phyloP scores from a whole-genome alignment of 2,329 filamentous ascomycete species.

The Harringtonia aguacate region DNA sequence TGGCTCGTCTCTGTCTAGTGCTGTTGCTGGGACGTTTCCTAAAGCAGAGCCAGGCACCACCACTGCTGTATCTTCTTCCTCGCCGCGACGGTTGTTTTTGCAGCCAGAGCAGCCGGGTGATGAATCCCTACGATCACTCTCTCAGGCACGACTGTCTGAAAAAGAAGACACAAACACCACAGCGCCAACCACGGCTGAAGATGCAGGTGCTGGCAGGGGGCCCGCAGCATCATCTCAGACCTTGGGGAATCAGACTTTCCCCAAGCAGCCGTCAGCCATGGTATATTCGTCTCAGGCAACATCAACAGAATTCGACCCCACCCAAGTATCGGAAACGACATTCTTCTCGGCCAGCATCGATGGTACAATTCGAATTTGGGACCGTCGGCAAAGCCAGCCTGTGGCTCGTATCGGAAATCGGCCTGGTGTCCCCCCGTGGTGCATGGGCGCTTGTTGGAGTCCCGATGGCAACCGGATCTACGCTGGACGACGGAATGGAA shows the following conservation, averaged over 20 bases:
- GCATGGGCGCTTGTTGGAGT: slow-evolving; percentile 94
- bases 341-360: slow-evolving; percentile 87
- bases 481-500: slow-evolving; percentile 79
- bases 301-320: slow-evolving; percentile 35
- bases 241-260: neutral
- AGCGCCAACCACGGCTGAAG: no score
- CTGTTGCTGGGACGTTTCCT: no score
- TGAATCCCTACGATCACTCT: no score
- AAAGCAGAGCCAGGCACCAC: no score
- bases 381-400: slow-evolving; percentile 63
- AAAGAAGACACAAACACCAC: no score
- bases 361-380: slow-evolving; percentile 88
- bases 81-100: no score
- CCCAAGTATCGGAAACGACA: slow-evolving; percentile 59
- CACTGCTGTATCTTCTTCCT: no score
- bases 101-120: no score
- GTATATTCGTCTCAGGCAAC: slow-evolving; percentile 26
- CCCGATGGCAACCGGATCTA: slow-evolving; percentile 94
- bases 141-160: no score
- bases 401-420: slow-evolving; percentile 69
- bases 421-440: slow-evolving; percentile 81
- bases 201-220: neutral
- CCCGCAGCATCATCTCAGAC: neutral
- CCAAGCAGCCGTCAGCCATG: slow-evolving; percentile 2
- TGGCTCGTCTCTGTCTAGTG: no score